Conservation (phyloP, 306 rosid genomes). For the Castanea mollissima region DNA sequence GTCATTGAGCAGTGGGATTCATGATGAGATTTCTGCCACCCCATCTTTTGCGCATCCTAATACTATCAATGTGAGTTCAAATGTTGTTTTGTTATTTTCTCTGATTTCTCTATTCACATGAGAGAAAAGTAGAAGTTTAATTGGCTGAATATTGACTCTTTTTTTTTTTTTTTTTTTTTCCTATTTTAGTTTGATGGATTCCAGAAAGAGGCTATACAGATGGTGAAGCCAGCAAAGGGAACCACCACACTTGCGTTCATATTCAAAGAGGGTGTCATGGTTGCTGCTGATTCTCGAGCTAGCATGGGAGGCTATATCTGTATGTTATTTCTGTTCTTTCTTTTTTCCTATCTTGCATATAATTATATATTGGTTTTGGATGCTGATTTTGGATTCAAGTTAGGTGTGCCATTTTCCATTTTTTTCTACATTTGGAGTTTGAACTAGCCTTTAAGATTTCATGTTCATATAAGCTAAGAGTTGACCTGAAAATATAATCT, state of each 20-base stretch:
- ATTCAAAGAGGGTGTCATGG: constrained; percentile 96
- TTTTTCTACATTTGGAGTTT: constrained; percentile 16
- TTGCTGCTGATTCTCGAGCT: constrained; percentile 98
- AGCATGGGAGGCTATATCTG: constrained; percentile 99
- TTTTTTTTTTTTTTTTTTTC: background rate
- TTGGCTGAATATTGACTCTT: constrained; percentile 4
- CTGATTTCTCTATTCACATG: background rate
- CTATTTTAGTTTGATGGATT: constrained; percentile 82
- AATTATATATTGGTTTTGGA: background rate
- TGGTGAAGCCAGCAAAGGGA: constrained; percentile 99
- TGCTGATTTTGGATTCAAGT: constrained; percentile 57
- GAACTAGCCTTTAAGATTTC: background rate
- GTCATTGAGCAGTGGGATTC: constrained; percentile 29
- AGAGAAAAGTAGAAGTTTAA: background rate
- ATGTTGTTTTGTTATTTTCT: background rate
- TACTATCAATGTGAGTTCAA: constrained; percentile 56
- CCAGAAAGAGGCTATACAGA: constrained; percentile 82
- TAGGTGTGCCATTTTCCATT: constrained; percentile 55
- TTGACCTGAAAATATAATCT: constrained; percentile 8
- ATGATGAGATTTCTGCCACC: constrained; percentile 55
- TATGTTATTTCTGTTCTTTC: constrained; percentile 30
- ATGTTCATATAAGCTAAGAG: background rate
- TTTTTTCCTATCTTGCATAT: background rate
- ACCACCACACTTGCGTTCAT: constrained; percentile 97
- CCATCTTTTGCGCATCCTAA: constrained; percentile 76